Percentiles rank a stretch among this genome's conserved stretches.
These are phyloP conservation scores for Phytophthora capsici DNA, from an alignment of 352 stramenopile genomes.

Conservation along the genomic window DNA sequence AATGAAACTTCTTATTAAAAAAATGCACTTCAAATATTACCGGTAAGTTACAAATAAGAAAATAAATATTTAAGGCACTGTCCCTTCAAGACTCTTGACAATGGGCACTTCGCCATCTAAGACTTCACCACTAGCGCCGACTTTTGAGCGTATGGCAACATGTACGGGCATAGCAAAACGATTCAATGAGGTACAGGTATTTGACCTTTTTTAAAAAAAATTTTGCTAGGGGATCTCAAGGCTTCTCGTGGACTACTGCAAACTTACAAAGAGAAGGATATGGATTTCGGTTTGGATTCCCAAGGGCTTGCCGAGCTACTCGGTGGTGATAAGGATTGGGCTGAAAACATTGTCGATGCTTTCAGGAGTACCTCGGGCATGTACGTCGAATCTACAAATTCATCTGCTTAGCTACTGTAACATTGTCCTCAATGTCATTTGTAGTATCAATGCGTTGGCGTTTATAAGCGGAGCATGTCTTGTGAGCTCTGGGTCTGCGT, in stretches of 20 bases:
- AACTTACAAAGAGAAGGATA: conserved; percentile 79
- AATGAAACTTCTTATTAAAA: not conserved
- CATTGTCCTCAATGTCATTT: not conserved
- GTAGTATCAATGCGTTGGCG: conserved; percentile 62
- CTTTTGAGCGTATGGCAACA: conserved; percentile 61
- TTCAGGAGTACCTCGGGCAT: conserved; percentile 71
- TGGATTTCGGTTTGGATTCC: conserved; percentile 74
- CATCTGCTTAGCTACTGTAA: not conserved
- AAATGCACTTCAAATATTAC: too few species aligned
- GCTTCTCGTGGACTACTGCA: conserved; percentile 49
- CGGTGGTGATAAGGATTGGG: conserved; percentile 57
- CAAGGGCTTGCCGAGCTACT: conserved; percentile 57
- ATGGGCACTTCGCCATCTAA: conserved; percentile 65
- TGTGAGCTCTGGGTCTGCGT: conserved; percentile 43
- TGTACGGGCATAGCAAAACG: conserved; percentile 37
- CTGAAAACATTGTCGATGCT: conserved; percentile 58
- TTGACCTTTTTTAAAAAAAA: too few species aligned
- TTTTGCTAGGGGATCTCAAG: conserved; percentile 73
- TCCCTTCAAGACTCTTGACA: too few species aligned
- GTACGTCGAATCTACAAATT: conserved; percentile 36
- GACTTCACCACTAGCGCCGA: conserved; percentile 40
- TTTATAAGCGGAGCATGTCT: conserved; percentile 69
- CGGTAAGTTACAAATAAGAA: too few species aligned
- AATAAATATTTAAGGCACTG: too few species aligned
- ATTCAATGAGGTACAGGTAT: not conserved